Conservation (phyloP, 1,284 basidiomycete genomes). For the Ceratobasidium sp. region DNA sequence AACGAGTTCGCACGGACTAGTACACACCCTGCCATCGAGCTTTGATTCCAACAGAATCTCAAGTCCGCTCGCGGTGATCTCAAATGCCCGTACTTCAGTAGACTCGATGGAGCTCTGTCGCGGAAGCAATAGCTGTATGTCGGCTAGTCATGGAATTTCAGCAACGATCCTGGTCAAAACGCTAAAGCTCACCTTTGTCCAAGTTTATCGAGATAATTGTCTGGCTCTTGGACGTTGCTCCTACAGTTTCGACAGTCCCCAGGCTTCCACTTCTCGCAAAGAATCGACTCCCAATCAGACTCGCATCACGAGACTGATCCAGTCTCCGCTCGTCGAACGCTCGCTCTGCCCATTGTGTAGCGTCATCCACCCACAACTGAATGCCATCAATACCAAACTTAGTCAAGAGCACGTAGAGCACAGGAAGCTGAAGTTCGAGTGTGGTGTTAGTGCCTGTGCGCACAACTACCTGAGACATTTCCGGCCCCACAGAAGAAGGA, state of each 20-base stretch:
- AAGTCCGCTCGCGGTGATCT: conserved; percentile 72
- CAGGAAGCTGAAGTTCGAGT: conserved; percentile 72
- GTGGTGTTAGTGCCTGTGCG: conserved; percentile 55
- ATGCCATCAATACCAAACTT: conserved; percentile 79
- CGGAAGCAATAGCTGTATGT: conserved; percentile 63
- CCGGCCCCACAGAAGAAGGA: conserved; percentile 28
- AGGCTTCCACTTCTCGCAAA: conserved; percentile 68
- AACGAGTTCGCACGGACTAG: background rate
- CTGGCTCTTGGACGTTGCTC: conserved; percentile 64
- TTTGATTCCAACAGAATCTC: conserved; percentile 76
- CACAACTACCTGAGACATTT: conserved; percentile 30
- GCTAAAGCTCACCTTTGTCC: conserved; percentile 66
- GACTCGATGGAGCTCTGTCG: conserved; percentile 53
- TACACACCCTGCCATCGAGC: conserved; percentile 74
- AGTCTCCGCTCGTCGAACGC: conserved; percentile 54
- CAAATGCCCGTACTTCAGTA: conserved; percentile 63
- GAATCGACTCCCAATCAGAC: conserved; percentile 86
- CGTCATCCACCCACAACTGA: conserved; percentile 89
- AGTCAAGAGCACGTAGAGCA: conserved; percentile 71
- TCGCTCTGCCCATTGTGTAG: conserved; percentile 73
- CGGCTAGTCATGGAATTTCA: conserved; percentile 55
- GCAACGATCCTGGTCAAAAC: conserved; percentile 18
- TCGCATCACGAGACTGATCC: conserved; percentile 63
- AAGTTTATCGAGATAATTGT: conserved; percentile 57
- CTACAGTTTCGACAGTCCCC: conserved; percentile 52